Percentiles rank a stretch among this genome's conserved stretches.
These are phyloP conservation scores for Colletotrichum trifolii DNA, from an alignment of 2,329 filamentous ascomycete genomes.

Conservation along the genomic window DNA sequence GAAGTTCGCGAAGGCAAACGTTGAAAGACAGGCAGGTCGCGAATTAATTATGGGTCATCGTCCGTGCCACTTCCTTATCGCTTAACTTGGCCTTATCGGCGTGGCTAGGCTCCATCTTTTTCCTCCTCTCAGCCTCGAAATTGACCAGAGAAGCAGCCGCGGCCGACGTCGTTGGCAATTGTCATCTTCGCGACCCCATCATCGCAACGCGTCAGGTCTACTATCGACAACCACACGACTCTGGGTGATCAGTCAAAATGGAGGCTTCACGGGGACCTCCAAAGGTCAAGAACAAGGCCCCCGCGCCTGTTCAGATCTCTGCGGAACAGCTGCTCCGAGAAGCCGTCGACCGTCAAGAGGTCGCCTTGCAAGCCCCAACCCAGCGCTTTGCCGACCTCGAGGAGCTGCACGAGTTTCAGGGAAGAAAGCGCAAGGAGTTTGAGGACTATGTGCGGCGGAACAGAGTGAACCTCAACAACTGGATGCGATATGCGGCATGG, in stretches of 20 bases:
- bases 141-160: background rate
- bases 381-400: constrained; percentile 96
- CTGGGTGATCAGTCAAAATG: constrained; percentile 62
- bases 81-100: background rate
- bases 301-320: constrained; percentile 90
- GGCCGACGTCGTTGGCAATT: background rate
- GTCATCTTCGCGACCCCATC: too few species aligned
- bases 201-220: background rate
- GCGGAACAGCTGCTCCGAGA: constrained; percentile 97
- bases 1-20: too few species aligned
- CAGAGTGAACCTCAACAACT: constrained; percentile 96
- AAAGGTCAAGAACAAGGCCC: constrained; percentile 98
- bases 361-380: constrained; percentile 86
- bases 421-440: constrained; percentile 94
- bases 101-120: constrained; percentile 16
- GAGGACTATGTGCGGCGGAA: constrained; percentile 98
- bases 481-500: constrained; percentile 98
- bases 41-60: background rate
- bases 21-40: too few species aligned
- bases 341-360: constrained; percentile 95
- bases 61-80: constrained; percentile 10
- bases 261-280: constrained; percentile 91
- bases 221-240: constrained; percentile 43
- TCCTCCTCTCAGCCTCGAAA: background rate
- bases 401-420: constrained; percentile 97